Base-by-base conservation (phyloP, 192 early-diverging fungal species). In the Podila epigama region DNA sequence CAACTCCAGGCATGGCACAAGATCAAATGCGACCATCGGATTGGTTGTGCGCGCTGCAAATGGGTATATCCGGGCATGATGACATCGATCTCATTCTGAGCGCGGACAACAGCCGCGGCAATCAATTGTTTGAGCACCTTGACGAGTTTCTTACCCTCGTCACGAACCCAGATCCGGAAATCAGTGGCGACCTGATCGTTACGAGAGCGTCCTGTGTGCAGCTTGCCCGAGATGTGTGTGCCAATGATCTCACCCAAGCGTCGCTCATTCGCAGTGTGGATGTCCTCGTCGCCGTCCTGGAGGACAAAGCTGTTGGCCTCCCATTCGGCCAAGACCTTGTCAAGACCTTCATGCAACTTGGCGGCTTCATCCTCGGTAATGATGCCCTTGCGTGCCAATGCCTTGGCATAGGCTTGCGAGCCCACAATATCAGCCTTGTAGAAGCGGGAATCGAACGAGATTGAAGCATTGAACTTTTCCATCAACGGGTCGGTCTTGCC, bases 51-150 rank as follows among this genome's bases (percentile, higher is more conserved):
- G 20, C 96, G 85, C 89, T 94, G 97, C 72, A 99, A 69, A 79
- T 99, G 97, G n/a, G 97, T 99, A 85, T 98, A 99, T 0, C 97
- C 97, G 37, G 97, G 97, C 95, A 99, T 97, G 58, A 99, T 69
- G n/a, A 96, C 90, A 79, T 98, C 92, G 12, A 97, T 87, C 69
- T 99, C 97, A 33, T 68, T 71, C 61, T 92, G 89, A 6, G 97
- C 97, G n/a, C 97, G 86, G 34, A 81, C 79, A 4, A 94, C 91
- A 31, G 89, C 81, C 12, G 87, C 88, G 13, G 75, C 81, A 7
- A 99, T 91, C 28, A 98, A 79, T 54, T 91, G 89, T 73, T 94
- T 93, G 40, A 97, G 68, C 51, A 89, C 82, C 3, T 56, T 83
- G 4, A 92, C 61, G 22, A 96, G 67, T 72, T 85, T 82, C 33